Percentiles rank a stretch among this genome's conserved stretches.
Conservation (phyloP, 331 rosid species). For the Quercus phellos region DNA sequence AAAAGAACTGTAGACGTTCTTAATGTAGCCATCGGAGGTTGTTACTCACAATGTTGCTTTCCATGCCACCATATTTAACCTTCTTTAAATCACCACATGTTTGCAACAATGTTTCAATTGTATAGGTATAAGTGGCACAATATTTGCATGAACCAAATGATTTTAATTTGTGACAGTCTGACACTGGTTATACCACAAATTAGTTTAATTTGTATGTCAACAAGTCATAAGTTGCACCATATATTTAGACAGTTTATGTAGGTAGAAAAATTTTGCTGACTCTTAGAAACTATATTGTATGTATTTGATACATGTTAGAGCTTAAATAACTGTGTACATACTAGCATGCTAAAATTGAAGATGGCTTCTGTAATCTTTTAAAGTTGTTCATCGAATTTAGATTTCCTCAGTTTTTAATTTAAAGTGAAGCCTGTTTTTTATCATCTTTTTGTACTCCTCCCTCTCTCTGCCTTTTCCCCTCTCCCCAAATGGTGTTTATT, state of each 20-base stretch:
- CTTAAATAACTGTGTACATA: neutral
- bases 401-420: neutral
- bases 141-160: neutral
- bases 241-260: neutral
- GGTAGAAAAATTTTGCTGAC: neutral
- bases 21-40: neutral
- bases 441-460: too few relatives aligned
- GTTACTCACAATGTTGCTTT: neutral
- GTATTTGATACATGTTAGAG: too few relatives aligned
- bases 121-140: neutral
- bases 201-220: neutral
- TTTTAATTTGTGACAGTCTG: neutral
- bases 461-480: too few relatives aligned
- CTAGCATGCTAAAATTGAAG: neutral
- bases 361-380: neutral
- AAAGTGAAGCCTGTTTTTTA: too few relatives aligned
- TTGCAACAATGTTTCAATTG: neutral
- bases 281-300: neutral
- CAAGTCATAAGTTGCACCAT: neutral
- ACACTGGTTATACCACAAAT: neutral
- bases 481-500: neutral
- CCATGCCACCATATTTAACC: too few relatives aligned
- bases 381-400: neutral
- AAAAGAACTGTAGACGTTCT: too few relatives aligned
- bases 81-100: neutral